phyloP scores from a whole-genome alignment of 2,329 filamentous ascomycete genomes.

The Penicillium corylophilum region DNA sequence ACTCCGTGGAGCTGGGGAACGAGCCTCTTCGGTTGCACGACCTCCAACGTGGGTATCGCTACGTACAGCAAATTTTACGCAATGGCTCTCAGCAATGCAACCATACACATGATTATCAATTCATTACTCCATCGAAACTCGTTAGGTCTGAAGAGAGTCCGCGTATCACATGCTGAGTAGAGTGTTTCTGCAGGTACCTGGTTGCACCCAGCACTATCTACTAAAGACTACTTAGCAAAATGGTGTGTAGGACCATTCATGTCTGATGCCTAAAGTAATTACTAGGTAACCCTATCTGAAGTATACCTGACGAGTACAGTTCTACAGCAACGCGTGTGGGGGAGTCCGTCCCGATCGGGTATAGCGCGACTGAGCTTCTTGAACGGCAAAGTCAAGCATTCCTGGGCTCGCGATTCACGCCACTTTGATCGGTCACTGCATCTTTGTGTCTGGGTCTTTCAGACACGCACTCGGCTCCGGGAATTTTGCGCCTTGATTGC shows the following conservation, averaged over 20 bases:
- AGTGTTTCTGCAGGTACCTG: background rate
- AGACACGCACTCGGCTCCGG: background rate
- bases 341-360: conserved; percentile 4
- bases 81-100: background rate
- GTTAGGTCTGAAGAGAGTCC: background rate
- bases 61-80: background rate
- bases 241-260: background rate
- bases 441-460: background rate
- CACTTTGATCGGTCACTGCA: background rate
- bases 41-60: background rate
- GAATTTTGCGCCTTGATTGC: background rate
- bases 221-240: background rate
- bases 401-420: background rate
- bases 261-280: background rate
- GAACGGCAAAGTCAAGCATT: conserved; percentile 4
- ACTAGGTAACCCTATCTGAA: background rate
- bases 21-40: background rate
- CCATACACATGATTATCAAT: background rate
- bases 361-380: conserved; percentile 8
- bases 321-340: background rate
- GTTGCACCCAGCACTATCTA: background rate
- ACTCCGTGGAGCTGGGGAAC: background rate
- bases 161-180: background rate
- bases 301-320: background rate
- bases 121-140: background rate